A percentile compares a stretch with the other conserved stretches of the same genome.
phyloP scores from a whole-genome alignment of 495 filamentous ascomycete genomes.

The Durotheca rogersii region DNA sequence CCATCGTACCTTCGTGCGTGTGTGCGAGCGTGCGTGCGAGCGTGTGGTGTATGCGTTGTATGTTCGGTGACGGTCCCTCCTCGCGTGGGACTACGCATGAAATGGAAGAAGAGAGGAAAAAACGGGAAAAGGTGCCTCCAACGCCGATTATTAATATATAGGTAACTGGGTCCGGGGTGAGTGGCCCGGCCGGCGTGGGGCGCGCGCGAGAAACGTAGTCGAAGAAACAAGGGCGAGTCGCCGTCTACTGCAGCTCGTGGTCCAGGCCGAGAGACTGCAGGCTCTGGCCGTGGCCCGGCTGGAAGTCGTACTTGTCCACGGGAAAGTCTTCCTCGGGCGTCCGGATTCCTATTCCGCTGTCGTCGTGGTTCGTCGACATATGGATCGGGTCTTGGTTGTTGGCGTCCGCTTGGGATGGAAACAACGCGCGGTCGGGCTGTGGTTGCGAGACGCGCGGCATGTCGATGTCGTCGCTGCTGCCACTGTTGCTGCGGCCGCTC shows the following conservation, averaged over 20 bases:
- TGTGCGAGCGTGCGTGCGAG: no score
- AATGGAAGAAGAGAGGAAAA: no score
- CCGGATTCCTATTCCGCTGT: constrained; percentile 69
- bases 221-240: background rate
- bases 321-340: constrained; percentile 61
- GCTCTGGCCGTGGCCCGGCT: constrained; percentile 10
- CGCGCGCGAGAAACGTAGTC: background rate
- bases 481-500: constrained; percentile 48
- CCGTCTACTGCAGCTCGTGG: constrained; percentile 3
- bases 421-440: constrained; percentile 46
- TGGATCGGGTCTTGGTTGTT: constrained; percentile 30
- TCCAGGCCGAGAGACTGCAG: constrained; percentile 11
- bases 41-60: no score
- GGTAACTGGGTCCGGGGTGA: background rate
- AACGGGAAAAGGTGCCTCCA: background rate
- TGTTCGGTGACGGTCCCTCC: no score
- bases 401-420: constrained; percentile 37
- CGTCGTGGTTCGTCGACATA: constrained; percentile 53
- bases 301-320: constrained; percentile 53
- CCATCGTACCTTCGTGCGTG: constrained; percentile 27
- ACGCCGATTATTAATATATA: constrained; percentile 22
- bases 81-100: no score
- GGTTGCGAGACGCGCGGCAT: constrained; percentile 37
- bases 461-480: constrained; percentile 45
- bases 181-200: background rate